phyloP scores from a whole-genome alignment of 768 basidiomycete species.

The Russula griseocarnosa region DNA sequence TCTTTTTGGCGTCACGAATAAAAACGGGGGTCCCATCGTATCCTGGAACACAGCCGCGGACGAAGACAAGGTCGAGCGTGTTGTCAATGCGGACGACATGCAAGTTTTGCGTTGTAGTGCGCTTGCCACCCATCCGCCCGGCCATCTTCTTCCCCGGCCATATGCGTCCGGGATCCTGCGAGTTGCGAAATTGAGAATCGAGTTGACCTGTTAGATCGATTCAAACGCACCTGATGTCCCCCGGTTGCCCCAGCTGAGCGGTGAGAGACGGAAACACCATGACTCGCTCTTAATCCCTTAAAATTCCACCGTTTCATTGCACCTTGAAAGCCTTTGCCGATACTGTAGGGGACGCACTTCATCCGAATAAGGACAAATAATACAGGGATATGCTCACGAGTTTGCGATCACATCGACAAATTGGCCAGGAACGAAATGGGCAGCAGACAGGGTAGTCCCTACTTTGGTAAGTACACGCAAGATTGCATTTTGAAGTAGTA shows the following conservation, averaged over 20 bases:
- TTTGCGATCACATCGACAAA: constrained; percentile 88
- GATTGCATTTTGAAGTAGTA: not conserved
- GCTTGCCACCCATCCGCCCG: constrained; percentile 82
- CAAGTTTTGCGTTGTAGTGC: constrained; percentile 83
- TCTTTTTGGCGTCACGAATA: constrained; percentile 88
- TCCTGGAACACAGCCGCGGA: constrained; percentile 90
- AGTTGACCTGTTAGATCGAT: not conserved
- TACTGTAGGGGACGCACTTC: constrained; percentile 43
- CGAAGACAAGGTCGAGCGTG: constrained; percentile 80
- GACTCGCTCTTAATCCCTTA: constrained; percentile 85
- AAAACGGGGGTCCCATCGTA: constrained; percentile 83
- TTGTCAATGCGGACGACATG: constrained; percentile 85
- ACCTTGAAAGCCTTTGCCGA: constrained; percentile 97
- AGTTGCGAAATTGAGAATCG: constrained; percentile 18
- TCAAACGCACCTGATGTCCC: constrained; percentile 74
- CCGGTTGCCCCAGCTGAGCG: constrained; percentile 91
- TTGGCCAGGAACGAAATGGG: constrained; percentile 97
- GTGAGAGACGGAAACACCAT: constrained; percentile 95
- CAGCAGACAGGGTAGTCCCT: constrained; percentile 87
- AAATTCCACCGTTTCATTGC: constrained; percentile 97
- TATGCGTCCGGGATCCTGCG: constrained; percentile 89
- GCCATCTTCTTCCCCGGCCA: constrained; percentile 99
- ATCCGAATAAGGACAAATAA: not conserved
- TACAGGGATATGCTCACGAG: constrained; percentile 55
- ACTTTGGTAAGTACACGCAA: constrained; percentile 3